Evolutionary conservation across 164 flowering plant genomes (phyloP).

Genomic region (Santalum album): DNA sequence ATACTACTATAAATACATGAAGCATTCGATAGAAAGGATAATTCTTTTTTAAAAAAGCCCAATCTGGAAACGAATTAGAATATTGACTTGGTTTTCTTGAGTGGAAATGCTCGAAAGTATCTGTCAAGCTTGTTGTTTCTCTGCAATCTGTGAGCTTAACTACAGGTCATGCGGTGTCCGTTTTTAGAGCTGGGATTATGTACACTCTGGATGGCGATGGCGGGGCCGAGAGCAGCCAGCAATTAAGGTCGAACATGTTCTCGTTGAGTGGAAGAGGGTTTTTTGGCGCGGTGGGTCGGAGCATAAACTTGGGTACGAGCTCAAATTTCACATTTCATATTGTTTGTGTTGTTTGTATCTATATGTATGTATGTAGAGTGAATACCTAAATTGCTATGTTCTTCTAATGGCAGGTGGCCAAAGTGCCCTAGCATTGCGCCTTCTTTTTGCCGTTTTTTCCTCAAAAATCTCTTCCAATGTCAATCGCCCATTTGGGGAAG

Average conservation of each 20-base stretch:
- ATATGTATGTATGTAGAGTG: too few relatives aligned
- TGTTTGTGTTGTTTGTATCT: too few relatives aligned
- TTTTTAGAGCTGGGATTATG: slow-evolving; percentile 98
- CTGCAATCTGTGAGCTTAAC: slow-evolving; percentile 25
- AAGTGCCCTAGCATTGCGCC: slow-evolving; percentile 77
- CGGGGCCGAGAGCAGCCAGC: slow-evolving; percentile 28
- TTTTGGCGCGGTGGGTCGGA: slow-evolving; percentile 76
- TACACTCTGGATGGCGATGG: slow-evolving; percentile 35
- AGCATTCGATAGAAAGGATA: too few relatives aligned
- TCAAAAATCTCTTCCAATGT: slow-evolving; percentile 74
- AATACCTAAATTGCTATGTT: too few relatives aligned
- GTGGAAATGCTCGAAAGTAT: neutral
- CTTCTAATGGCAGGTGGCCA: slow-evolving; percentile 68
- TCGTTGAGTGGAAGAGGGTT: slow-evolving; percentile 74
- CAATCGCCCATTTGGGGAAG: slow-evolving; percentile 87
- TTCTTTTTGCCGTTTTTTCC: slow-evolving; percentile 75
- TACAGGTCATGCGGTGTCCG: slow-evolving; percentile 51
- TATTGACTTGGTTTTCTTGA: neutral
- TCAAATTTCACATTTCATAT: neutral
- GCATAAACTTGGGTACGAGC: slow-evolving; percentile 70
- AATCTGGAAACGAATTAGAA: neutral
- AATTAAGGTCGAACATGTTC: slow-evolving; percentile 55
- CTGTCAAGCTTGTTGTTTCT: slow-evolving; percentile 2
- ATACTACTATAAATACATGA: too few relatives aligned
- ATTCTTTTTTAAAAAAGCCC: too few relatives aligned